These are phyloP conservation scores for Scorias spongiosa DNA, from an alignment of 2,329 filamentous ascomycete genomes.

Conservation along the genomic window DNA sequence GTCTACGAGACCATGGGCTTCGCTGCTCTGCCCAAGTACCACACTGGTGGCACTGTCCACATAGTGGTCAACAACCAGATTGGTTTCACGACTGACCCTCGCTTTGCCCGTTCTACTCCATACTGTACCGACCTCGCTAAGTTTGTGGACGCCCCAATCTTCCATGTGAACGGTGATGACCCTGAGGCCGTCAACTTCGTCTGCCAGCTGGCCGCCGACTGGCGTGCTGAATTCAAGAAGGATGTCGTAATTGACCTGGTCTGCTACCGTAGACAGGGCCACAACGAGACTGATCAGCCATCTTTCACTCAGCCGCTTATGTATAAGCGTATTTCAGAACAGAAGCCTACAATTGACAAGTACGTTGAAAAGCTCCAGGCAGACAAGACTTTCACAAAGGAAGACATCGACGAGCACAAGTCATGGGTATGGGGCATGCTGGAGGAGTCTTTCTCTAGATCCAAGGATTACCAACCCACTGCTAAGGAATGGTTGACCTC, in stretches of 20 bases:
- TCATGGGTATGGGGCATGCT: conserved; percentile 99
- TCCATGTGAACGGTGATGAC: conserved; percentile 98
- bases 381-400: conserved; percentile 91
- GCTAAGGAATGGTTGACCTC: conserved; percentile 98
- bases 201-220: conserved; percentile 91
- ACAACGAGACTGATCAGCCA: conserved; percentile 98
- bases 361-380: conserved; percentile 83
- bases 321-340: conserved; percentile 92
- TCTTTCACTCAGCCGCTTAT: conserved; percentile 99
- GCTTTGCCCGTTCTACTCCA: conserved; percentile 89
- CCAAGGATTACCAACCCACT: conserved; percentile 92
- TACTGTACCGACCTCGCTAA: conserved; percentile 99
- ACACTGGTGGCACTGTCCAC: conserved; percentile 93
- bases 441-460: conserved; percentile 91
- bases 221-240: conserved; percentile 96
- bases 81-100: conserved; percentile 95
- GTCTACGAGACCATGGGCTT: conserved; percentile 98
- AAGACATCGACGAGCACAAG: conserved; percentile 97
- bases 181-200: conserved; percentile 97
- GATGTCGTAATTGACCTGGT: conserved; percentile 97
- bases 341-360: conserved; percentile 73
- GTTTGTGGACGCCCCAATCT: conserved; percentile 93
- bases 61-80: conserved; percentile 99
- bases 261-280: conserved; percentile 96
- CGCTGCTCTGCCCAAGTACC: conserved; percentile 88